Conservation (phyloP, 305 asterid species). For the Petunia hybrid region DNA sequence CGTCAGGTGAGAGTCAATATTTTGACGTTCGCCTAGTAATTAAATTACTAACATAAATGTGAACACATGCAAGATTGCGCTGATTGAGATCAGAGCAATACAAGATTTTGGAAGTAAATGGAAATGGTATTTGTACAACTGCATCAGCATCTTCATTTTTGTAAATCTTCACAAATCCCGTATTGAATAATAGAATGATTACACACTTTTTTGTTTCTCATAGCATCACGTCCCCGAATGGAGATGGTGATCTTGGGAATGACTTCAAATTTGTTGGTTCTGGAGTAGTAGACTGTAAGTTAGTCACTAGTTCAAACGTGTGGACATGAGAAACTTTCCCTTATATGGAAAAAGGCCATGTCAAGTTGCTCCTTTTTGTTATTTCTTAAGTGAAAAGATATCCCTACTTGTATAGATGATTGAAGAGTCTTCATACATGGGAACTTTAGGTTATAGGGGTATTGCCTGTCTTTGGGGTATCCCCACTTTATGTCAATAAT, state of each 20-base stretch:
- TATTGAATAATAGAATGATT: not conserved
- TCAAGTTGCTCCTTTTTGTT: not conserved
- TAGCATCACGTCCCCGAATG: constrained; percentile 19
- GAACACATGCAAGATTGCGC: constrained; percentile 2
- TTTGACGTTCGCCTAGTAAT: not conserved
- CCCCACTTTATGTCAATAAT: constrained; percentile 8
- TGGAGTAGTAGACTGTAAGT: constrained; percentile 21
- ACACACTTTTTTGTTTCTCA: constrained; percentile 11
- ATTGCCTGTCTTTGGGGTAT: constrained; percentile 3
- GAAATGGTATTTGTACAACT: constrained; percentile 7
- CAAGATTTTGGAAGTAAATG: constrained; percentile 7
- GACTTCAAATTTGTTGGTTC: constrained; percentile 21
- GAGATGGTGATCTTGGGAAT: not conserved
- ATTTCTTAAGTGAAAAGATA: not conserved
- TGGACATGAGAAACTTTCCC: constrained; percentile 11
- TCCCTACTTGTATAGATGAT: constrained; percentile 7
- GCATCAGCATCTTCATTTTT: constrained; percentile 26
- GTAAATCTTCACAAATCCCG: not conserved
- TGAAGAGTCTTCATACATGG: not conserved
- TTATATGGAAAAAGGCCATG: not conserved
- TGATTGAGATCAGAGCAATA: constrained; percentile 4
- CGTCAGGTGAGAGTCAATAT: constrained; percentile 59
- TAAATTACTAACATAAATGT: constrained; percentile 11
- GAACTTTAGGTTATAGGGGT: constrained; percentile 3
- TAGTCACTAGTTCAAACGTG: constrained; percentile 21